Percentiles rank a stretch among this genome's conserved stretches.
Conservation (phyloP, 2,329 filamentous ascomycete genomes). For the Pleoardoris graminearum region DNA sequence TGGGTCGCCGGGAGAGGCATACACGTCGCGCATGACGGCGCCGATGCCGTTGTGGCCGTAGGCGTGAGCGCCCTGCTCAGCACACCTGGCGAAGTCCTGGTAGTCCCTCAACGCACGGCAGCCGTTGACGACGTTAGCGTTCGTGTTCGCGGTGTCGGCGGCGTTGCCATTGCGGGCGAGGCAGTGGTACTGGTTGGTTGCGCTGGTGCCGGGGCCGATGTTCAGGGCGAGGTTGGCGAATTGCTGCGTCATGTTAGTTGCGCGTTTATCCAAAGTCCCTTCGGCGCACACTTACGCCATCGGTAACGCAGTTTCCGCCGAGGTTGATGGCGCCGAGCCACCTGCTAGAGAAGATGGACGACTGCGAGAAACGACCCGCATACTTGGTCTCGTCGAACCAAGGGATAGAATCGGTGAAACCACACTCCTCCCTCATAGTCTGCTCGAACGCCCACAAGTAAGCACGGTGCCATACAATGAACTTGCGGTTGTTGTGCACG, state of each 20-base stretch:
- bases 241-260: slow-evolving; percentile 22
- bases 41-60: slow-evolving; percentile 44
- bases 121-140: slow-evolving; percentile 30
- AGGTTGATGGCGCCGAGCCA: slow-evolving; percentile 34
- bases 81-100: slow-evolving; percentile 34
- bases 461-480: slow-evolving; percentile 52
- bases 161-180: slow-evolving; percentile 35
- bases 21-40: slow-evolving; percentile 40
- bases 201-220: slow-evolving; percentile 31
- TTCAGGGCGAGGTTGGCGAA: slow-evolving; percentile 39
- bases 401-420: slow-evolving; percentile 45
- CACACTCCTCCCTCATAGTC: slow-evolving; percentile 48
- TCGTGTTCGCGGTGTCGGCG: slow-evolving; percentile 31
- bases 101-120: slow-evolving; percentile 32
- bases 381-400: slow-evolving; percentile 44
- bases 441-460: slow-evolving; percentile 49
- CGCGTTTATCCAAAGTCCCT: not conserved
- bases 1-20: slow-evolving; percentile 40
- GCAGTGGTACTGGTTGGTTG: slow-evolving; percentile 34
- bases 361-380: slow-evolving; percentile 33
- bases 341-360: slow-evolving; percentile 34
- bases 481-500: slow-evolving; percentile 41
- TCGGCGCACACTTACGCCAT: slow-evolving; percentile 38
- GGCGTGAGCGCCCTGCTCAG: slow-evolving; percentile 37
- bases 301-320: slow-evolving; percentile 33